Percentiles rank a stretch among this genome's conserved stretches.
These are phyloP conservation scores for Fusarium sacchari DNA, from an alignment of 2,329 filamentous ascomycete species.

Conservation along the genomic window DNA sequence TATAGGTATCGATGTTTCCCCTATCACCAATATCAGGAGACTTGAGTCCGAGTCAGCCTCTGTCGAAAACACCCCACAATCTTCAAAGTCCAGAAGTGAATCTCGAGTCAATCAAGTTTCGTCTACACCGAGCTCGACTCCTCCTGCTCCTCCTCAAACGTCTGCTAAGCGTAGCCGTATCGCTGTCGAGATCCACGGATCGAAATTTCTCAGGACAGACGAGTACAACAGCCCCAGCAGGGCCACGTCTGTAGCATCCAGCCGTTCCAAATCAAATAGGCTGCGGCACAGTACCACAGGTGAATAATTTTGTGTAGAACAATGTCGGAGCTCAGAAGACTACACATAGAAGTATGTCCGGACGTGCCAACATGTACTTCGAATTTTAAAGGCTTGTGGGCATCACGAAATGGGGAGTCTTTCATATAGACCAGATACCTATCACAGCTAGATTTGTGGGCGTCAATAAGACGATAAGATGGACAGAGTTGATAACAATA, in stretches of 20 bases:
- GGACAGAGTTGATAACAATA: not conserved
- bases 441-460: not conserved
- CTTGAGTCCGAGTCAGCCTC: conserved; percentile 5
- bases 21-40: conserved; percentile 9
- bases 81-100: conserved; percentile 8
- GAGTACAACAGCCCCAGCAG: not conserved
- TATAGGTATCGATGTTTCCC: conserved; percentile 19
- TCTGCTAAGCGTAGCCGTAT: conserved; percentile 11
- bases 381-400: not conserved
- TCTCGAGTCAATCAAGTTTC: not conserved
- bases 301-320: not conserved
- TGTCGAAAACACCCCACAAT: not conserved
- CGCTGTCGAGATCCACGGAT: conserved; percentile 17
- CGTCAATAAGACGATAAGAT: not conserved
- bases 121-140: not conserved
- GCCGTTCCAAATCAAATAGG: conserved; percentile 21
- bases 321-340: not conserved
- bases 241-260: not conserved
- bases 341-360: not conserved
- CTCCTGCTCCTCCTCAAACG: not conserved
- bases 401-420: not conserved
- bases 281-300: conserved; percentile 12
- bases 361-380: not conserved
- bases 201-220: conserved; percentile 8
- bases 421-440: not conserved